phyloP scores from a whole-genome alignment of 495 filamentous ascomycete genomes.

The Penicillium roqueforti region DNA sequence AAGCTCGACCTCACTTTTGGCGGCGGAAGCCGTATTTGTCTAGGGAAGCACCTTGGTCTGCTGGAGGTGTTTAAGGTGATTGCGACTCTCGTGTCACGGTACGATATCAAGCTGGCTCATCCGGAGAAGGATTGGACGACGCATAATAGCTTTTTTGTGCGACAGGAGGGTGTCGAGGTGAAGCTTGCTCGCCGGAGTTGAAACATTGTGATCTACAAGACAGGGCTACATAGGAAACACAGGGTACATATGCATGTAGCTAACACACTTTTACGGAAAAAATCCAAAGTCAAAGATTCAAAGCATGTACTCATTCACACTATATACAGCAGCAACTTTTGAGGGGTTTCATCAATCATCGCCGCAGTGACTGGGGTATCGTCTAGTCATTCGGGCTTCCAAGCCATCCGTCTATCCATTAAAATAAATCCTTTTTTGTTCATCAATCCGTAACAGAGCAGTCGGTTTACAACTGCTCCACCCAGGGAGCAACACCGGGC shows the following conservation, averaged over 20 bases:
- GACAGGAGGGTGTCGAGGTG: slow-evolving; percentile 42
- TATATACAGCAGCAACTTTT: slow-evolving; percentile 34
- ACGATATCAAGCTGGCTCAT: slow-evolving; percentile 46
- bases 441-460: slow-evolving; percentile 19
- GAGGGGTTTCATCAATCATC: slow-evolving; percentile 35
- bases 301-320: slow-evolving; percentile 19
- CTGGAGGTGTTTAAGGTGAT: slow-evolving; percentile 56
- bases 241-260: too few relatives aligned
- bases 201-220: background rate
- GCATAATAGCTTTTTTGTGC: slow-evolving; percentile 53
- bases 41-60: slow-evolving; percentile 52
- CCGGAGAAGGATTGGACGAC: slow-evolving; percentile 41
- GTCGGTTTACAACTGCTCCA: slow-evolving; percentile 39
- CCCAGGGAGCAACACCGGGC: slow-evolving; percentile 42
- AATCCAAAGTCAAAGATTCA: slow-evolving; percentile 3
- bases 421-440: slow-evolving; percentile 24
- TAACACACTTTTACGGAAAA: background rate
- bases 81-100: slow-evolving; percentile 48
- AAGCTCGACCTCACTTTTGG: slow-evolving; percentile 45
- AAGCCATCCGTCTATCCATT: slow-evolving; percentile 41
- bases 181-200: slow-evolving; percentile 13
- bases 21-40: slow-evolving; percentile 50
- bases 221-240: too few relatives aligned
- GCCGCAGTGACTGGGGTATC: slow-evolving; percentile 38
- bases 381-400: slow-evolving; percentile 38